Evolutionary conservation across 75 land plant species (phyloP).

Genomic region (Ceratopteris richardii): DNA sequence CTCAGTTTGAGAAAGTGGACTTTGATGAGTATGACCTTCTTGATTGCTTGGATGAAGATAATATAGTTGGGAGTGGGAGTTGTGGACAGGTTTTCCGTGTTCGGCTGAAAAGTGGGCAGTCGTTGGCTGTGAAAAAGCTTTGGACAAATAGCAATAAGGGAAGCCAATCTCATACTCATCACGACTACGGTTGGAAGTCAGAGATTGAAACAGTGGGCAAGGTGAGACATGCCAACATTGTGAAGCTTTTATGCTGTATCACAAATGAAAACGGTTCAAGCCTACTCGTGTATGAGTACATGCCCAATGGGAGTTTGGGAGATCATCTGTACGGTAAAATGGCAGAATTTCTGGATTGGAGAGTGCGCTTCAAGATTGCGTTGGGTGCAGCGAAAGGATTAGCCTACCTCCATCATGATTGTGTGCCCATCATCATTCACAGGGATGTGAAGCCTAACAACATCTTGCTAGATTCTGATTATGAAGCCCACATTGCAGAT

Average conservation of each 20-base stretch:
- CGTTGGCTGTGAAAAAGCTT: conserved; percentile 45
- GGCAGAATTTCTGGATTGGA: conserved; percentile 25
- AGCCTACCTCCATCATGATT: conserved; percentile 59
- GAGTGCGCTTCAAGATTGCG: conserved; percentile 32
- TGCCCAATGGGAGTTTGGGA: conserved; percentile 73
- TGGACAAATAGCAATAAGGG: conserved; percentile 19
- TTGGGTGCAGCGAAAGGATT: conserved; percentile 54
- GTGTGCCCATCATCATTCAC: conserved; percentile 47
- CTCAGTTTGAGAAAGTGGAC: conserved; percentile 47
- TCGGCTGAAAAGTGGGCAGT: conserved; percentile 31
- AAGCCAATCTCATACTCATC: background rate
- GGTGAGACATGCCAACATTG: conserved; percentile 71
- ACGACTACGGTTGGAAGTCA: conserved; percentile 38
- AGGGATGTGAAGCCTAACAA: conserved; percentile 72
- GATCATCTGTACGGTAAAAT: conserved; percentile 33
- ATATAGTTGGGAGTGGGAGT: conserved; percentile 40
- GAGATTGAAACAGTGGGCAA: conserved; percentile 61
- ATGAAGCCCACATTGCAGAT: conserved; percentile 53
- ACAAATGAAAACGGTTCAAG: conserved; percentile 43
- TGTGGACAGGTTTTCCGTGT: conserved; percentile 39
- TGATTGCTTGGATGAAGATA: conserved; percentile 27
- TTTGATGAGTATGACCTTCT: conserved; percentile 58
- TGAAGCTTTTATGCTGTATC: conserved; percentile 65
- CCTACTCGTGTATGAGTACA: conserved; percentile 70
- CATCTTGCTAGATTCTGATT: conserved; percentile 40